Base-by-base conservation (phyloP, 768 basidiomycete species). In the Steccherinum ochraceum region DNA sequence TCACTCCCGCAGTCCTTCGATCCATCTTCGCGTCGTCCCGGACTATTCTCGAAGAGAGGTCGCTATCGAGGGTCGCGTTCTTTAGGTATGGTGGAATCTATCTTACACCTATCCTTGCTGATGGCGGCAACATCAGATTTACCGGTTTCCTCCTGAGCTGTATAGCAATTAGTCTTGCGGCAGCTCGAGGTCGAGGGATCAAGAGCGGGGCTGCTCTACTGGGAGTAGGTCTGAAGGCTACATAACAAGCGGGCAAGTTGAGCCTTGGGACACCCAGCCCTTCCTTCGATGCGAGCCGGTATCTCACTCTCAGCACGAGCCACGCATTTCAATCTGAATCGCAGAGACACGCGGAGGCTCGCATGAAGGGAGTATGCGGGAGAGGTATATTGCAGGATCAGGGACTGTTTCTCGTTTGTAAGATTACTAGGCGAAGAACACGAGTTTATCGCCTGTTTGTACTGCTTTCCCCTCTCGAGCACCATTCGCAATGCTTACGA, bases 1-100 rank as follows among this genome's bases (percentile, higher is more conserved):
- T 92, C 18, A 91, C 89, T 0, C 89, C 89, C 10, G 84, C 86
- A 10, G 83, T 88, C 1, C 64, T 93, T 52, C 76, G 89, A 39
- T 84, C 86, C 46, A 93, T 93, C 58, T 93, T 93, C 65, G 81
- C 90, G 23, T 92, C 89, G 12, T 92, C 89, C 19, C 79, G 89
- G 12, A 84, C 86, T 0, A 80, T 85, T 2, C 71, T 84, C 50
- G 89, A 93, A 63, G 89, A 93, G 64, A 79, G 90, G 24, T 83
- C 86, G 0, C 82, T 93, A 48, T 93, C 89, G 35, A 79, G 89
- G 12, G 75, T 89, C 47, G 89, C 90, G 24, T 93, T 93, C 72
- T 92, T 92, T 67, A 79, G 90, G 89, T 87, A 44, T 5, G 4
- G 16, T 19, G 23, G 20, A 46, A 5, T 47, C 26, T n/a, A 12